These are phyloP conservation scores for Chlamydomonas schloesseri DNA, from an alignment of 139 green algal species.

Conservation along the genomic window DNA sequence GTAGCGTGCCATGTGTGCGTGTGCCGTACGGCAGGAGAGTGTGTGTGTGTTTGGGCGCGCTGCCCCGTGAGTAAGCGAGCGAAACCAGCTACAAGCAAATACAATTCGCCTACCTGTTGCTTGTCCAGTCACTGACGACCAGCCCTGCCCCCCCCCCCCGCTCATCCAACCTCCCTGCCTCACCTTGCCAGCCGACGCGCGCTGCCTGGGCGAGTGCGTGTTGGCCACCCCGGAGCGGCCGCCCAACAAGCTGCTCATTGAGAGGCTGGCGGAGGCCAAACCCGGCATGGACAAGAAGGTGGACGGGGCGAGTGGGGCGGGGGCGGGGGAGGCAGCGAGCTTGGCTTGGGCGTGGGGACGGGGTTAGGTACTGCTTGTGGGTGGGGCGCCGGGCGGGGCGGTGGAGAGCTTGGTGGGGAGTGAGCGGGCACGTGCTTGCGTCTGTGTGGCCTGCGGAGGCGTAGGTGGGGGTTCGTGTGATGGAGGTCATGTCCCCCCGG, in stretches of 20 bases:
- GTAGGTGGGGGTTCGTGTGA: too few species aligned
- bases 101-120: too few species aligned
- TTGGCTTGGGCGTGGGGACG: neutral
- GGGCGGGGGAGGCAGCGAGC: neutral
- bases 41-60: neutral
- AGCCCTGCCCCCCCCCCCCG: neutral
- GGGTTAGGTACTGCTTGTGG: neutral
- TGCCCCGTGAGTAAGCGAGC: neutral
- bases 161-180: neutral
- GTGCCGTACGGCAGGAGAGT: neutral
- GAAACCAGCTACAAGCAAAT: neutral
- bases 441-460: too few species aligned
- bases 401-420: neutral
- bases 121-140: too few species aligned
- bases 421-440: neutral
- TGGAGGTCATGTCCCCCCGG: too few species aligned
- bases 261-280: constrained; percentile 10
- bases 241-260: neutral
- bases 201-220: neutral
- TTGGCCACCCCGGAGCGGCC: constrained; percentile 19
- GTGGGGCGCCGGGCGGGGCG: neutral
- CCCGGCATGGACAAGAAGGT: constrained; percentile 25
- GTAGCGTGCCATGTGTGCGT: too few species aligned
- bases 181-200: neutral
- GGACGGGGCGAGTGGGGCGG: neutral